Evolutionary conservation across 352 stramenopile species (phyloP), one percentile per base, ranked within the genome.

Genomic region (Globisporangium heterothallicum): DNA sequence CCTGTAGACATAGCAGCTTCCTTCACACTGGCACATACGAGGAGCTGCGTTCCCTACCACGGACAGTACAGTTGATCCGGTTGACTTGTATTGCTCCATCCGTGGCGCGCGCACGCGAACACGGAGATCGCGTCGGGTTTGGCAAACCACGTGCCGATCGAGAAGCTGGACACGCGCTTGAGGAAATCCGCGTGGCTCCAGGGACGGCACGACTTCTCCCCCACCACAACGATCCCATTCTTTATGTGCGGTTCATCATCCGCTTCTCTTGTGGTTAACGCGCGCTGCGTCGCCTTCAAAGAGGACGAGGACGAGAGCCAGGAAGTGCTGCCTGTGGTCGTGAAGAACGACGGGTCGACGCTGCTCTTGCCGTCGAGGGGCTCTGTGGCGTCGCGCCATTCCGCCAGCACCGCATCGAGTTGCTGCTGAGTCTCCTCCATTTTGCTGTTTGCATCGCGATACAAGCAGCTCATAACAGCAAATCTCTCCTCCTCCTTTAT

Each of bases 61-160:
- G 42, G 32, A 45, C 77, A 88, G 27, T 60, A 42, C 27, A 88
- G 61, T 53, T 77, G 51, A 45, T 88, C 74, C 6, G 57, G 34
- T 22, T 49, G 53, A 6, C 14, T 9, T 5, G 58, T 67, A 53
- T 88, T 84, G 18, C 29, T 50, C 74, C 74, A 88, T 13, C 78
- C 78, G 52, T 74, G 52, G 25, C 73, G 74, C 48, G 74, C 70
- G 42, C 73, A 82, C 27, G 56, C 64, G 21, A 86, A 70, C 9
- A 59, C 60, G 26, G 47, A 70, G 50, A 88, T 76, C 12, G 29
- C 25, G 1, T 61, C 58, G 26, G 74, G 78, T 40, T 88, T 88
- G 16, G 72, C 78, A 27, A 85, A 85, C 78, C 78, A 88, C 34
- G 61, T 75, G 32, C 45, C 71, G 41, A 81, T 74, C 22, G 52